phyloP scores from a whole-genome alignment of 176 grass and related monocot genomes.

The Paspalum notatum region DNA sequence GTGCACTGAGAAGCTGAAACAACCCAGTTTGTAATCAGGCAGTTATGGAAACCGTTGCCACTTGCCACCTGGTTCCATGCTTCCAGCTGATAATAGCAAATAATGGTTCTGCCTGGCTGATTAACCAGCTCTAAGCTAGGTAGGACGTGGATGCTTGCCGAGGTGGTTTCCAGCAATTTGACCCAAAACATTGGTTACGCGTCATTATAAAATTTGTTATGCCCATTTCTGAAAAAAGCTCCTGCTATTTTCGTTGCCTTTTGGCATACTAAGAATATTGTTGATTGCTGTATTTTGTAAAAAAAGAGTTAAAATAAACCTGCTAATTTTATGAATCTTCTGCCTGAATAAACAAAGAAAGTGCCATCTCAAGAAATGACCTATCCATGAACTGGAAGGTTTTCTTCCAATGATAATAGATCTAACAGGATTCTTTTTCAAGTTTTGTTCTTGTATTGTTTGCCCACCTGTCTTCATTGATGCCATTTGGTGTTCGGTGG shows the following conservation, averaged over 20 bases:
- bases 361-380: neutral
- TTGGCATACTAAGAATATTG: conserved; percentile 21
- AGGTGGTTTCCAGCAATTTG: neutral
- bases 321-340: neutral
- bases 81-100: conserved; percentile 18
- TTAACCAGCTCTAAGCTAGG: conserved; percentile 10
- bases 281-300: conserved; percentile 19
- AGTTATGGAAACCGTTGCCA: conserved; percentile 17
- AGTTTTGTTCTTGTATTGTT: neutral
- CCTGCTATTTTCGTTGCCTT: neutral
- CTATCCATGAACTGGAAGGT: neutral
- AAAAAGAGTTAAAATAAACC: neutral
- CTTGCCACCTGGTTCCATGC: conserved; percentile 13
- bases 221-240: neutral
- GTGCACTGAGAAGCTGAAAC: neutral
- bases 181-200: neutral
- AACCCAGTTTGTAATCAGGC: neutral
- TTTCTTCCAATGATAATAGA: neutral
- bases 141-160: neutral
- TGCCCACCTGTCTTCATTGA: neutral
- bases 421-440: neutral
- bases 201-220: neutral
- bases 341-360: conserved; percentile 1
- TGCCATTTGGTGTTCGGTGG: neutral
- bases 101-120: conserved; percentile 20